These are phyloP conservation scores for Pyrus pyrifolia DNA, from an alignment of 306 rosid genomes.

Conservation along the genomic window DNA sequence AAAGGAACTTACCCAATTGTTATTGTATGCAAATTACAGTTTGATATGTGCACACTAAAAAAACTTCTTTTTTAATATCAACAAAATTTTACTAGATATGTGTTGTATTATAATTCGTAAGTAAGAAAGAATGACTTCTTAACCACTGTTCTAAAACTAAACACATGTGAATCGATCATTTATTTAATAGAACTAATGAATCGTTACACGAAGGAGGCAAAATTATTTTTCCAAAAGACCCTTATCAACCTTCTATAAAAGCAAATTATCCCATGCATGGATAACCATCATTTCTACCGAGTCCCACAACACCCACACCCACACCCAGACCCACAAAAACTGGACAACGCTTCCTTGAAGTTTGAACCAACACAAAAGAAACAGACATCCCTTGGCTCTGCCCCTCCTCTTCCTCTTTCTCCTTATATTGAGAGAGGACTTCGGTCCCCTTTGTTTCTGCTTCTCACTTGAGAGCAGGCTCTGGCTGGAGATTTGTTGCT, in stretches of 20 bases:
- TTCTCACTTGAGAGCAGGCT: background rate
- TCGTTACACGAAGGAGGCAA: too few species aligned
- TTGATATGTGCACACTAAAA: too few species aligned
- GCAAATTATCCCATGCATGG: constrained; percentile 15
- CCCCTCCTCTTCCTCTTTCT: constrained; percentile 10
- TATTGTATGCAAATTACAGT: too few species aligned
- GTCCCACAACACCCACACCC: background rate
- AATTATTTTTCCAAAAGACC: constrained; percentile 7
- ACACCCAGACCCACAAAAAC: background rate
- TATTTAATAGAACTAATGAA: too few species aligned
- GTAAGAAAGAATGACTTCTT: too few species aligned
- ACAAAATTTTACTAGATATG: too few species aligned
- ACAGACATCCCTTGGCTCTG: constrained; percentile 19
- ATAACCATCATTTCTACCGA: constrained; percentile 10
- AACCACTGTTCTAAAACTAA: too few species aligned
- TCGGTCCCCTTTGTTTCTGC: constrained; percentile 2
- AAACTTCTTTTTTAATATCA: too few species aligned
- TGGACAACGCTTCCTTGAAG: constrained; percentile 2
- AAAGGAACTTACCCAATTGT: too few species aligned
- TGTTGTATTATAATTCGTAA: too few species aligned
- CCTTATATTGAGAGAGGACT: constrained; percentile 9
- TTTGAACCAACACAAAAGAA: background rate
- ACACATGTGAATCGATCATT: too few species aligned
- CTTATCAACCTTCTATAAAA: background rate
- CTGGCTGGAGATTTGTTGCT: background rate